Evolutionary conservation across 805 yeast species (phyloP).

Genomic region (Naumovozyma baii): DNA sequence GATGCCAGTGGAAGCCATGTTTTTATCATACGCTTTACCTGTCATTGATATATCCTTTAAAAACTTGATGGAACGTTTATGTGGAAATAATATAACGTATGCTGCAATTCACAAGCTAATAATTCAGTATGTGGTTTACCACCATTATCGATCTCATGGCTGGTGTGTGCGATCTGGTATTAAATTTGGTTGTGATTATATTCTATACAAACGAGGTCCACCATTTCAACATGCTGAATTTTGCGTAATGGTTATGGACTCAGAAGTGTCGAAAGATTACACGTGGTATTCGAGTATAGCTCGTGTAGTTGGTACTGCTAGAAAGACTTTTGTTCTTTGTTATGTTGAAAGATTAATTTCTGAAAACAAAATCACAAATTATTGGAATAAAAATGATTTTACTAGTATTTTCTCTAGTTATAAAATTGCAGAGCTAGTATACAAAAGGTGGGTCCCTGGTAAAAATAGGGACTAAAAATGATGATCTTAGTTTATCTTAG

Average conservation of each 20-base stretch:
- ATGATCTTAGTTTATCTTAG: too few relatives aligned
- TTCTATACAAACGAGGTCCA: slow-evolving; percentile 84
- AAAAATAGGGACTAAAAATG: slow-evolving; percentile 65
- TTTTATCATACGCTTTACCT: slow-evolving; percentile 50
- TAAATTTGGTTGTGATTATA: slow-evolving; percentile 81
- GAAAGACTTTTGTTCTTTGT: slow-evolving; percentile 61
- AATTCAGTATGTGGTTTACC: slow-evolving; percentile 61
- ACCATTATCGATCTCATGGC: slow-evolving; percentile 77
- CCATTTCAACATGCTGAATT: slow-evolving; percentile 92
- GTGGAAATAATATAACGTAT: slow-evolving; percentile 9
- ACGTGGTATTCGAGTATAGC: slow-evolving; percentile 59
- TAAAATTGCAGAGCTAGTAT: slow-evolving; percentile 56
- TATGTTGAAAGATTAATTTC: slow-evolving; percentile 50
- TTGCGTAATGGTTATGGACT: slow-evolving; percentile 38
- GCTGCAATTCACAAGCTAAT: slow-evolving; percentile 35
- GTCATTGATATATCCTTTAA: slow-evolving; percentile 32
- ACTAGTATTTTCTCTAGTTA: slow-evolving; percentile 29
- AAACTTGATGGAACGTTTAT: slow-evolving; percentile 11
- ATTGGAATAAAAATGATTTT: slow-evolving; percentile 13
- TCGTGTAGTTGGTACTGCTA: slow-evolving; percentile 81
- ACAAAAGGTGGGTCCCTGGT: slow-evolving; percentile 79
- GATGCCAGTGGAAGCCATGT: slow-evolving; percentile 67
- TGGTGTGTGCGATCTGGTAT: slow-evolving; percentile 93
- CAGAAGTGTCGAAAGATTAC: slow-evolving; percentile 31
- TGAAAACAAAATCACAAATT: slow-evolving; percentile 22